Evolutionary conservation across 495 filamentous ascomycete genomes (phyloP).

Genomic region (Aspergillus indologenus): DNA sequence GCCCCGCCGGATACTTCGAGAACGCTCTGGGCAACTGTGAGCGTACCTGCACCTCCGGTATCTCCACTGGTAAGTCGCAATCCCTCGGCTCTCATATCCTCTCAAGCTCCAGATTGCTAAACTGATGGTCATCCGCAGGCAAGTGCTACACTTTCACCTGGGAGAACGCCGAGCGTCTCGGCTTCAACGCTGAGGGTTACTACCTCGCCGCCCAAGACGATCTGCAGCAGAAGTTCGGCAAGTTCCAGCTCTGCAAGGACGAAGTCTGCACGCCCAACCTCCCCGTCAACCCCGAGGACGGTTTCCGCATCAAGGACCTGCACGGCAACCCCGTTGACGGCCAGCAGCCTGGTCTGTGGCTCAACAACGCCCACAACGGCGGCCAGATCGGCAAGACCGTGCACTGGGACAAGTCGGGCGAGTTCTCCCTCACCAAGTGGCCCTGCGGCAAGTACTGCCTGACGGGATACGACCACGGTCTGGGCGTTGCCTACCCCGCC

Average conservation of each 20-base stretch:
- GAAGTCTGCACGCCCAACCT: background rate
- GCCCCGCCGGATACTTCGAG: background rate
- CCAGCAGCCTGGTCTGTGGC: slow-evolving; percentile 2
- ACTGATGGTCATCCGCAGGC: background rate
- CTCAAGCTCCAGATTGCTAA: background rate
- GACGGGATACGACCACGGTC: slow-evolving; percentile 1
- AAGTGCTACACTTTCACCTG: slow-evolving; percentile 15
- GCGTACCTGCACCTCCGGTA: slow-evolving; percentile 5
- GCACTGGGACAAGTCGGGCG: slow-evolving; percentile 2
- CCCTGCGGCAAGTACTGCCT: slow-evolving; percentile 13
- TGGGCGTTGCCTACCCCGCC: slow-evolving; percentile 8
- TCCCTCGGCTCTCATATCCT: background rate
- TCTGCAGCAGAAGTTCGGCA: slow-evolving; percentile 7
- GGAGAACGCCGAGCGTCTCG: slow-evolving; percentile 9
- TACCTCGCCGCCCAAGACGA: slow-evolving; percentile 7
- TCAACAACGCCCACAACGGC: slow-evolving; percentile 9
- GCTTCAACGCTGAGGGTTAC: slow-evolving; percentile 7
- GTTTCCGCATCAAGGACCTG: slow-evolving; percentile 9
- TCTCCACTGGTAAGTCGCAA: slow-evolving; percentile 1
- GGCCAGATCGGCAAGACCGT: slow-evolving; percentile 10
- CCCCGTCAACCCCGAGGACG: slow-evolving; percentile 8
- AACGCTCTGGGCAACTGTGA: background rate
- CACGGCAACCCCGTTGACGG: slow-evolving; percentile 8
- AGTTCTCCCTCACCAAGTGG: slow-evolving; percentile 11
- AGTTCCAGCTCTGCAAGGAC: slow-evolving; percentile 14